Percentiles rank a stretch among this genome's conserved stretches.
These are phyloP conservation scores for Colletotrichum sp. DNA, from an alignment of 2,329 filamentous ascomycete species.

Conservation along the genomic window DNA sequence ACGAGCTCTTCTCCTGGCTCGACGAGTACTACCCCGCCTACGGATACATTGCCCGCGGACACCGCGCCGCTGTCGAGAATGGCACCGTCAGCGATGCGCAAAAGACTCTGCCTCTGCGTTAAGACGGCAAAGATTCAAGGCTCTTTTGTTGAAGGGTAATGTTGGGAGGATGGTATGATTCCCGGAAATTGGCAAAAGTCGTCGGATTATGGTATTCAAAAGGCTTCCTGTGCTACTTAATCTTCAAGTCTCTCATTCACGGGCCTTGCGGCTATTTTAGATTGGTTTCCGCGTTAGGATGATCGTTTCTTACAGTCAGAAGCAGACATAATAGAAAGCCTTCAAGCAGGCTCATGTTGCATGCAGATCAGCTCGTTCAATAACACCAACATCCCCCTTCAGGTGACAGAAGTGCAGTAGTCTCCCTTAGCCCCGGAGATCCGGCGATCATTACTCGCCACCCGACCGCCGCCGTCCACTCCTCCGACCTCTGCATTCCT, in stretches of 20 bases:
- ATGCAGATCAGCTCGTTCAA: background rate
- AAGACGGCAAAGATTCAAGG: background rate
- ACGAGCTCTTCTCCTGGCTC: slow-evolving; percentile 66
- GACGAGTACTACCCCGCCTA: slow-evolving; percentile 71
- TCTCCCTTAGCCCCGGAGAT: background rate
- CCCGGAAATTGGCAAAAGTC: background rate
- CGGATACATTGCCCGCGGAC: slow-evolving; percentile 65
- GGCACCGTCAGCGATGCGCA: slow-evolving; percentile 65
- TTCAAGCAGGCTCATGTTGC: background rate
- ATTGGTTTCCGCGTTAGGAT: background rate
- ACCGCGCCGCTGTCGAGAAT: slow-evolving; percentile 64
- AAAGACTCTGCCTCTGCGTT: slow-evolving; percentile 27
- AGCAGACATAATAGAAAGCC: background rate
- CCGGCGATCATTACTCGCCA: background rate
- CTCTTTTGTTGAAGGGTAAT: background rate
- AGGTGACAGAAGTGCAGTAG: background rate
- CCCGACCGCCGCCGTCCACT: background rate
- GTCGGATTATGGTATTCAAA: background rate
- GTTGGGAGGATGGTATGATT: slow-evolving; percentile 1
- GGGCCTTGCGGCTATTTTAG: background rate
- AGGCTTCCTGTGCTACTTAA: background rate
- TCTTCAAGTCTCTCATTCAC: slow-evolving; percentile 11
- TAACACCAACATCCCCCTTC: background rate
- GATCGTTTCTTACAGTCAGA: background rate
- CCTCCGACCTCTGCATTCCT: background rate